Percentiles rank a stretch among this genome's conserved stretches.
phyloP scores from a whole-genome alignment of 2,329 filamentous ascomycete genomes.

The Chaetomiaceae sp. region DNA sequence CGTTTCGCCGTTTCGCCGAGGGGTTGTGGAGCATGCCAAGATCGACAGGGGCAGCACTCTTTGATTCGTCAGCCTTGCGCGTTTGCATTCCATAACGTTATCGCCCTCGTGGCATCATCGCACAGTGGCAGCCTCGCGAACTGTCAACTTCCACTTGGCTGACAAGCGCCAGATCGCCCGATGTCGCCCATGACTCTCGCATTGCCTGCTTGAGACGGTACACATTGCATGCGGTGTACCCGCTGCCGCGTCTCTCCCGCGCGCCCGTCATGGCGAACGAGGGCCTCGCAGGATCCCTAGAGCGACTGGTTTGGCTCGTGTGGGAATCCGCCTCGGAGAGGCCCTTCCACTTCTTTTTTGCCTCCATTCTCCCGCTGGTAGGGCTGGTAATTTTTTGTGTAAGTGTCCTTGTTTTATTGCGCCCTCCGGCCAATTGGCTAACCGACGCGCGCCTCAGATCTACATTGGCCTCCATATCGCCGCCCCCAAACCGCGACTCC shows the following conservation, averaged over 20 bases:
- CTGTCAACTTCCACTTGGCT: background rate
- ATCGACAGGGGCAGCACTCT: conserved; percentile 13
- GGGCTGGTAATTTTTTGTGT: conserved; percentile 38
- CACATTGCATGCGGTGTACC: background rate
- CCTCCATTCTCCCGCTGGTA: conserved; percentile 34
- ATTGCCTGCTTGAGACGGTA: background rate
- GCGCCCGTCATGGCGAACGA: conserved; percentile 15
- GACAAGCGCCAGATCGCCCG: background rate
- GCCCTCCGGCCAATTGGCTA: background rate
- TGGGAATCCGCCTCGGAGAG: conserved; percentile 36
- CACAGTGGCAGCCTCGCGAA: conserved; percentile 8
- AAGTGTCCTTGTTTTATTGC: conserved; percentile 22
- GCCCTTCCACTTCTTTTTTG: conserved; percentile 38
- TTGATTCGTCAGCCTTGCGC: conserved; percentile 24
- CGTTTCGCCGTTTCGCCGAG: too few relatives aligned
- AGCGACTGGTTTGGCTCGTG: conserved; percentile 34
- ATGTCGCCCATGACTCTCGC: background rate
- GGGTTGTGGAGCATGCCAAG: conserved; percentile 5
- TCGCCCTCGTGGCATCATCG: conserved; percentile 18
- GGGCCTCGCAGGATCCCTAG: conserved; percentile 32
- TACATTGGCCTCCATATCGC: conserved; percentile 67
- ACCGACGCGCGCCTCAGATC: conserved; percentile 33
- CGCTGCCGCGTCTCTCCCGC: conserved; percentile 10
- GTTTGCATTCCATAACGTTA: conserved; percentile 18
- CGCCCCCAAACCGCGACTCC: conserved; percentile 73